Percentiles rank a stretch among this genome's conserved stretches.
Conservation (phyloP, 305 asterid genomes). For the Rubia peregrina region DNA sequence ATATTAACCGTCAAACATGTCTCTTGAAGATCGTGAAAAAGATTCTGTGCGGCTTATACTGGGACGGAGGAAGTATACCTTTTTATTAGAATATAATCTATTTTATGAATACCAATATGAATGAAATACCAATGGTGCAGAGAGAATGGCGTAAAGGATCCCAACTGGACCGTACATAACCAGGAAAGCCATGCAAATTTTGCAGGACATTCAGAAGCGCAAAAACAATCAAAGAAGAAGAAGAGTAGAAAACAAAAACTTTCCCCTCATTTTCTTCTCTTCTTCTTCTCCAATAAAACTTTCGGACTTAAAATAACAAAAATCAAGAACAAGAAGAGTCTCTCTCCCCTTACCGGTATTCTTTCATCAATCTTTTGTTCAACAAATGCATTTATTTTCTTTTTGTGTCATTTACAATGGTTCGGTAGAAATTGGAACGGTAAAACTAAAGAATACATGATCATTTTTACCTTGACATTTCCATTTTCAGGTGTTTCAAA, state of each 20-base stretch:
- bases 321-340: background rate
- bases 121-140: too few relatives aligned
- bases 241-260: background rate
- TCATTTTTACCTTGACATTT: too few relatives aligned
- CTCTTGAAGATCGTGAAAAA: too few relatives aligned
- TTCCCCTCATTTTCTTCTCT: background rate
- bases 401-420: too few relatives aligned
- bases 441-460: too few relatives aligned
- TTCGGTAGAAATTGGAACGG: too few relatives aligned
- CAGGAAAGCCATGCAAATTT: background rate
- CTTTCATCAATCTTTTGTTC: background rate
- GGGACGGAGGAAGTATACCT: too few relatives aligned
- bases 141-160: slow-evolving; percentile 1
- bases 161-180: background rate
- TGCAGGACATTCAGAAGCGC: background rate
- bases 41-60: too few relatives aligned
- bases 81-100: too few relatives aligned
- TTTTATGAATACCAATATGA: too few relatives aligned
- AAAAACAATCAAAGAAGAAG: background rate
- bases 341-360: background rate
- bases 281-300: background rate
- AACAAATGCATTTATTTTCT: too few relatives aligned
- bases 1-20: too few relatives aligned
- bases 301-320: background rate
- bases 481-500: background rate